Evolutionary conservation across 257 asterid species (phyloP).

Genomic region (Salvia splendens): DNA sequence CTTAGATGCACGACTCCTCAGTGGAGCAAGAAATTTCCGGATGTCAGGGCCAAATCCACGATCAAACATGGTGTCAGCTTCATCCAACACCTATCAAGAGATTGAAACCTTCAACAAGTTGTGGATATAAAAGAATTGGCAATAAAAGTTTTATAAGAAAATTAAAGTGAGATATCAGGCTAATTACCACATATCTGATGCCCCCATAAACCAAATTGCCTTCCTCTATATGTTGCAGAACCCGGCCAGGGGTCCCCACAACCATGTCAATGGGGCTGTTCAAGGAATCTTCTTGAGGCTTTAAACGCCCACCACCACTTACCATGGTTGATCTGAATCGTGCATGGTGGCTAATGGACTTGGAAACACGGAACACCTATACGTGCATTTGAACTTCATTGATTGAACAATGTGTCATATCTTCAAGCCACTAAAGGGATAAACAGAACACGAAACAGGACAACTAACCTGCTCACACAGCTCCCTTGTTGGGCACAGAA

Average conservation of each 20-base stretch:
- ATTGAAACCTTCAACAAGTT: conserved; percentile 30
- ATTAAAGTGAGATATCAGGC: conserved; percentile 21
- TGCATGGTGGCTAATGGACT: conserved; percentile 84
- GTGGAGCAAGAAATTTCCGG: conserved; percentile 82
- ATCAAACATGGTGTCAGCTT: conserved; percentile 99
- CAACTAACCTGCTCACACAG: conserved; percentile 86
- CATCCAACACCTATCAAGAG: conserved; percentile 85
- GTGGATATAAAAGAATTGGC: conserved; percentile 9
- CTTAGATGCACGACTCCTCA: conserved; percentile 76
- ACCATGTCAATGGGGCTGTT: conserved; percentile 90
- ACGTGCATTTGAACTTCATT: conserved; percentile 23
- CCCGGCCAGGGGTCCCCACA: conserved; percentile 98
- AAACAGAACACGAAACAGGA: conserved; percentile 11
- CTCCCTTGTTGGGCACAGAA: conserved; percentile 99
- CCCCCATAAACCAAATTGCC: conserved; percentile 97
- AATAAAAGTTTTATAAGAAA: conserved; percentile 15
- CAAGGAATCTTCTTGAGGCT: conserved; percentile 93
- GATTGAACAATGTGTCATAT: not conserved
- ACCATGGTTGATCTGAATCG: conserved; percentile 96
- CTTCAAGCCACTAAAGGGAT: conserved; percentile 19
- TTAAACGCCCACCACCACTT: conserved; percentile 95
- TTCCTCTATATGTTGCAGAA: conserved; percentile 93
- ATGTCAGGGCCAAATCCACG: conserved; percentile 98
- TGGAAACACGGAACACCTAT: conserved; percentile 89
- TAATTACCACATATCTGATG: conserved; percentile 80